phyloP scores from a whole-genome alignment of 352 stramenopile species.

The Pythium guiyangense region DNA sequence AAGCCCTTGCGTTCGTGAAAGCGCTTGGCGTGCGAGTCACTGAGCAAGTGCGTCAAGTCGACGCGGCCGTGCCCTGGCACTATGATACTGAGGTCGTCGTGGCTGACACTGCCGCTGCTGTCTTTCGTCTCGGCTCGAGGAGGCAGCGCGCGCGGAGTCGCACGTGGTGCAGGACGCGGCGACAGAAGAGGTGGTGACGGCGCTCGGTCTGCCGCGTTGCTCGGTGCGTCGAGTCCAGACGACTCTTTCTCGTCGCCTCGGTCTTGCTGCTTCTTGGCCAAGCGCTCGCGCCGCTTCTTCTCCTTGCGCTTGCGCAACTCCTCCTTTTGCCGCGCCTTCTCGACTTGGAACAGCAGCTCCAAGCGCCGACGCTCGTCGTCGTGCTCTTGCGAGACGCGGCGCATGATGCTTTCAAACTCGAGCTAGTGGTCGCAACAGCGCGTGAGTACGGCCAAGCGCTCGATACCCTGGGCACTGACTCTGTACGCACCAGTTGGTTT shows the following conservation, averaged over 20 bases:
- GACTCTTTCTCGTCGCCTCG: neutral
- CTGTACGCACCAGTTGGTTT: conserved; percentile 9
- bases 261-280: conserved; percentile 35
- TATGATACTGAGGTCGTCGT: conserved; percentile 21
- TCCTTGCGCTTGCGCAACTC: conserved; percentile 63
- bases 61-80: conserved; percentile 43
- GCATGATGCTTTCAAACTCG: conserved; percentile 53
- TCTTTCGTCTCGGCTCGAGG: conserved; percentile 26
- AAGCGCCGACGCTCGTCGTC: conserved; percentile 55
- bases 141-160: neutral
- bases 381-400: conserved; percentile 62
- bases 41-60: conserved; percentile 48
- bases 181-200: conserved; percentile 14
- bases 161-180: conserved; percentile 1
- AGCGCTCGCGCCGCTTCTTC: conserved; percentile 46
- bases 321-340: conserved; percentile 66
- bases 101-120: too few relatives aligned
- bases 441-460: too few relatives aligned
- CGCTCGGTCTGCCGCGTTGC: neutral
- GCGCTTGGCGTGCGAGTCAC: conserved; percentile 37
- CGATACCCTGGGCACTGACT: too few relatives aligned
- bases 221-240: conserved; percentile 1
- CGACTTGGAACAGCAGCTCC: conserved; percentile 58
- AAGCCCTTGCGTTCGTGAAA: conserved; percentile 30
- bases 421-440: too few relatives aligned